These are phyloP conservation scores for Nicotiana attenuata DNA, from an alignment of 257 asterid genomes.

Conservation along the genomic window DNA sequence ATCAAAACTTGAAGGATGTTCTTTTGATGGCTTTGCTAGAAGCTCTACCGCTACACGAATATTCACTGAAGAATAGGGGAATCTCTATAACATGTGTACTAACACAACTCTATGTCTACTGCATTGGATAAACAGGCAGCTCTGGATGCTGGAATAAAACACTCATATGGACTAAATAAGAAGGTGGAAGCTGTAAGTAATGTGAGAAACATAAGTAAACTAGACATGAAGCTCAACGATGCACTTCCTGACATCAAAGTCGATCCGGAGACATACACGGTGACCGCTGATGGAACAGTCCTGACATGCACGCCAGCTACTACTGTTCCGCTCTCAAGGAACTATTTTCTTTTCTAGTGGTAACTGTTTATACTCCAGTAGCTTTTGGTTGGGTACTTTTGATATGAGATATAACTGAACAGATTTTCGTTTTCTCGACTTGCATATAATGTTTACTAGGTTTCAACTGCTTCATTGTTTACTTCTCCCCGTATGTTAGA, in stretches of 20 bases:
- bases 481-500: background rate
- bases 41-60: background rate
- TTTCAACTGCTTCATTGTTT: background rate
- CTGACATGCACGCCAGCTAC: slow-evolving; percentile 69
- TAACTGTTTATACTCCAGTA: background rate
- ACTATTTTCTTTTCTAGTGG: slow-evolving; percentile 69
- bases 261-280: slow-evolving; percentile 80
- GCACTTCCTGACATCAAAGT: slow-evolving; percentile 79
- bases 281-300: slow-evolving; percentile 64
- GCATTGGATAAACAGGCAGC: slow-evolving; percentile 42
- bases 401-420: background rate
- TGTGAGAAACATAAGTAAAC: slow-evolving; percentile 65
- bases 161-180: slow-evolving; percentile 61
- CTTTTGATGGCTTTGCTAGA: background rate
- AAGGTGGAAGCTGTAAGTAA: slow-evolving; percentile 68
- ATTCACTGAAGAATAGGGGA: background rate
- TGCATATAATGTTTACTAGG: background rate
- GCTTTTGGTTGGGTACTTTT: background rate
- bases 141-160: slow-evolving; percentile 45
- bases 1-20: background rate
- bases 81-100: background rate
- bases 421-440: background rate
- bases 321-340: slow-evolving; percentile 74
- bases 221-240: slow-evolving; percentile 84
- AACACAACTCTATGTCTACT: background rate